A percentile compares a stretch with the other conserved stretches of the same genome.
These are phyloP conservation scores for Verticillium nonalfalfae DNA, from an alignment of 2,329 filamentous ascomycete species.

Conservation along the genomic window DNA sequence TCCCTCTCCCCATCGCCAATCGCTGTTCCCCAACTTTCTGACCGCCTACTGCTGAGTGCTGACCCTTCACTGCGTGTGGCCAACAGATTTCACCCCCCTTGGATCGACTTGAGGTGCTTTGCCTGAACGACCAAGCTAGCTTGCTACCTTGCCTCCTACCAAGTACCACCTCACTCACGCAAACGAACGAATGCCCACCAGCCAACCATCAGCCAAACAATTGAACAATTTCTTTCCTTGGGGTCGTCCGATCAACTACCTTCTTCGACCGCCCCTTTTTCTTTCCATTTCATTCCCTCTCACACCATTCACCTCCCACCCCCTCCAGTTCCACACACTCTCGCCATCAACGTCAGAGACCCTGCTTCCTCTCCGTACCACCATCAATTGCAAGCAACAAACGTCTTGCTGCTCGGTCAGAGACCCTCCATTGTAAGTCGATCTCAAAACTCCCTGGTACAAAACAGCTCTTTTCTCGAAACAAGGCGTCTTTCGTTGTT, in stretches of 20 bases:
- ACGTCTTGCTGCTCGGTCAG: background rate
- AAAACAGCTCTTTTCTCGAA: background rate
- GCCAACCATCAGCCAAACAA: background rate
- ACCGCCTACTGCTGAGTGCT: background rate
- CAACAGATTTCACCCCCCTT: background rate
- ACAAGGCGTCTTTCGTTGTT: background rate
- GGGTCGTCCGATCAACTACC: conserved; percentile 7
- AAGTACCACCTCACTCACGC: too few species aligned
- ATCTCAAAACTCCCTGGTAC: background rate
- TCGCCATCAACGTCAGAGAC: background rate
- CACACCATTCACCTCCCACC: background rate
- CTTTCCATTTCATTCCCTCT: conserved; percentile 7
- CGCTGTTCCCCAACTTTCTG: background rate
- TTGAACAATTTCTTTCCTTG: background rate
- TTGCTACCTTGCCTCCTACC: background rate
- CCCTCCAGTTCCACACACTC: background rate
- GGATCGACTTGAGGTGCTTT: background rate
- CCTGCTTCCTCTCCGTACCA: background rate
- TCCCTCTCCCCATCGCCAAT: background rate
- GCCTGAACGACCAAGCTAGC: conserved; percentile 2
- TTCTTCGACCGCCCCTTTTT: conserved; percentile 7
- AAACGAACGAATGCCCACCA: background rate
- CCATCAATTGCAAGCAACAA: background rate
- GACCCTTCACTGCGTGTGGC: background rate
- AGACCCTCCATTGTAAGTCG: background rate